Evolutionary conservation across 257 asterid species (phyloP).

Genomic region (Primulina huaijiensis): DNA sequence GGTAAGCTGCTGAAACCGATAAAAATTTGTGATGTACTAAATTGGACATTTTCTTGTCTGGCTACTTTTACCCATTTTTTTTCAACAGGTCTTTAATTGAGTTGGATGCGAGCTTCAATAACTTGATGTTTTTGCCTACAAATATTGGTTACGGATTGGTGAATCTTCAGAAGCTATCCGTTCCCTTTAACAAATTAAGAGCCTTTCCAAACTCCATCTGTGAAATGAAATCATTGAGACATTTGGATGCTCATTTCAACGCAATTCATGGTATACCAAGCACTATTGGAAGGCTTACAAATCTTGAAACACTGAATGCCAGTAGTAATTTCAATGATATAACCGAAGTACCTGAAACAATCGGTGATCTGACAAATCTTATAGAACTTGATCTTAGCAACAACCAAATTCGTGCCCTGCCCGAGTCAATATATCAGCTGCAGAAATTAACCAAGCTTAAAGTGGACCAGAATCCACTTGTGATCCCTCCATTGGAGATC

Average conservation of each 20-base stretch:
- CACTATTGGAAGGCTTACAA: conserved; percentile 43
- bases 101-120: conserved; percentile 64
- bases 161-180: conserved; percentile 45
- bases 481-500: conserved; percentile 52
- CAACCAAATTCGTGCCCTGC: conserved; percentile 58
- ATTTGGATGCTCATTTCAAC: conserved; percentile 59
- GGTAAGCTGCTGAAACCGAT: conserved; percentile 29
- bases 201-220: conserved; percentile 56
- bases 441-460: conserved; percentile 37
- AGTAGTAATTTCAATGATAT: conserved; percentile 61
- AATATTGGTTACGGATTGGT: conserved; percentile 52
- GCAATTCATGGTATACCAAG: conserved; percentile 48
- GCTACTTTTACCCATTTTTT: neutral
- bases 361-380: conserved; percentile 47
- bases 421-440: conserved; percentile 41
- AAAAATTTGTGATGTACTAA: neutral
- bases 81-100: conserved; percentile 50
- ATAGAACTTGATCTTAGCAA: conserved; percentile 65
- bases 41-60: neutral
- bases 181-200: conserved; percentile 51
- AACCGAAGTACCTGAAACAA: conserved; percentile 48
- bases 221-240: conserved; percentile 52
- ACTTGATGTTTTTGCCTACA: conserved; percentile 48
- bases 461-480: conserved; percentile 59
- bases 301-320: conserved; percentile 53